Evolutionary conservation across 805 yeast genomes (phyloP).

Genomic region (Yarrowia osloensis): DNA sequence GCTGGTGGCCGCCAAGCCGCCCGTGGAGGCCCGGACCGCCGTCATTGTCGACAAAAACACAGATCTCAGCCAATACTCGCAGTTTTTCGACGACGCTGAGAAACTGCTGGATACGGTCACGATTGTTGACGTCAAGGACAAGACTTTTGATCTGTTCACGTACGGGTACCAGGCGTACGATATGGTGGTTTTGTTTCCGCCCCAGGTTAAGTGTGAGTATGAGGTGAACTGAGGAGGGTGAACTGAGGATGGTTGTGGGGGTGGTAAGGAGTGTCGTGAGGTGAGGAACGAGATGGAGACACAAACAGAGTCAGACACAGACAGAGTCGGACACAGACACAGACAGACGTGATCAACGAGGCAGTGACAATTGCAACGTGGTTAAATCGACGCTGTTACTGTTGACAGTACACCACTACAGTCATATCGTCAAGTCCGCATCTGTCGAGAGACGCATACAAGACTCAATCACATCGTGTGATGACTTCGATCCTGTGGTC

Average conservation of each 20-base stretch:
- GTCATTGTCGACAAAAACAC: slow-evolving; percentile 40
- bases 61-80: slow-evolving; percentile 32
- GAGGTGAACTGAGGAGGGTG: neutral
- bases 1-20: slow-evolving; percentile 32
- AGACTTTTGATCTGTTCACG: slow-evolving; percentile 43
- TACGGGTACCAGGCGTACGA: slow-evolving; percentile 54
- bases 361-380: too few species aligned
- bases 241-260: neutral
- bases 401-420: too few species aligned
- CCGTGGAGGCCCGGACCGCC: slow-evolving; percentile 38
- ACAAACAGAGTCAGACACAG: too few species aligned
- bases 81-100: slow-evolving; percentile 35
- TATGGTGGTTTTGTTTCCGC: slow-evolving; percentile 61
- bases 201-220: slow-evolving; percentile 35
- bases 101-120: slow-evolving; percentile 31
- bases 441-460: too few species aligned
- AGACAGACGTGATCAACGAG: too few species aligned
- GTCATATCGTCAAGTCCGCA: too few species aligned
- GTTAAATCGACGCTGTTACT: too few species aligned
- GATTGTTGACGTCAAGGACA: slow-evolving; percentile 40
- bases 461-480: too few species aligned
- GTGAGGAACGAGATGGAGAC: too few species aligned
- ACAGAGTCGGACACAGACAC: too few species aligned
- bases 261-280: too few species aligned
- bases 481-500: too few species aligned